Percentiles rank a stretch among this genome's conserved stretches.
Conservation (phyloP, 73 alveolate species). For the Symbiodinium natans region DNA sequence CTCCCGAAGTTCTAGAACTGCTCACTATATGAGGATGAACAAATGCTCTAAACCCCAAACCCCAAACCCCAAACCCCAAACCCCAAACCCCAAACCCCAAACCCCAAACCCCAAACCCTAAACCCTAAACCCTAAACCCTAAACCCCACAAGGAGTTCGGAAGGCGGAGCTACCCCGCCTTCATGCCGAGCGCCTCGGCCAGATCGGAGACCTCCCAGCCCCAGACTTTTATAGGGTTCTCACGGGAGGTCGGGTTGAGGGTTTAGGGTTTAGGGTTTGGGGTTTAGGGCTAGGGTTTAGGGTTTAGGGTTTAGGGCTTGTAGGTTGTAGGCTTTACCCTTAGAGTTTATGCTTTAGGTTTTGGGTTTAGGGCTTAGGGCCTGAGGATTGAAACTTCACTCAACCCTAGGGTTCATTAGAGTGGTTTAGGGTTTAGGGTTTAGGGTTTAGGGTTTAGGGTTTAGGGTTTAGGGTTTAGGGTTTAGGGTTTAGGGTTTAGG, state of each 20-base stretch:
- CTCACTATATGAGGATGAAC: too few species aligned
- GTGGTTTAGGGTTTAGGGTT: too few species aligned
- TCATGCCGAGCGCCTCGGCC: constrained; percentile 80
- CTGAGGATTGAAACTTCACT: too few species aligned
- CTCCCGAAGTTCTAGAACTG: too few species aligned
- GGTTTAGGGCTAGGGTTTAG: neutral
- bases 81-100: neutral
- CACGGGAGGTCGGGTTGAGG: neutral
- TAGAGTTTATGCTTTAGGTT: too few species aligned
- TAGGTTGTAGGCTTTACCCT: neutral
- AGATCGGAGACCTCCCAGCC: constrained; percentile 40
- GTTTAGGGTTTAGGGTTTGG: too few species aligned
- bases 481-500: too few species aligned
- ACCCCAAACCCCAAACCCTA: neutral
- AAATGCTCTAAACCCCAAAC: neutral
- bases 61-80: neutral
- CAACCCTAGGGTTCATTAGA: too few species aligned
- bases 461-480: too few species aligned
- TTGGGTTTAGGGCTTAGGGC: neutral
- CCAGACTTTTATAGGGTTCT: too few species aligned
- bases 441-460: too few species aligned
- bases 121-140: neutral
- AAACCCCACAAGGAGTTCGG: neutral
- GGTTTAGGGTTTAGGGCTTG: neutral
- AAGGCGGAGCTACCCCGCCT: neutral